Conservation (phyloP, 805 yeast species). For the Torulaspora franciscae region DNA sequence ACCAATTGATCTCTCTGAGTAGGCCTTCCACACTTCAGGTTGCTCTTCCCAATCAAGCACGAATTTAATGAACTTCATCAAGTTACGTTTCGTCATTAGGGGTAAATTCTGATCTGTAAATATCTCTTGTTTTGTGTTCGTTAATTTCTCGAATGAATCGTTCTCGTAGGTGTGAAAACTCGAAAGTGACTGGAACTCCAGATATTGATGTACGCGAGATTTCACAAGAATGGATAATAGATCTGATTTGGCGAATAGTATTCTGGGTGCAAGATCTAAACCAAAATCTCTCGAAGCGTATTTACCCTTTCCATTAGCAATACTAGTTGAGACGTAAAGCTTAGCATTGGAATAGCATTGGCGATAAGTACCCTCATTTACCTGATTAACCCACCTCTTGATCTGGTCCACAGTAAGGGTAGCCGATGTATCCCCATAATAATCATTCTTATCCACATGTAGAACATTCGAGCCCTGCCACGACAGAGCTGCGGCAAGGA, state of each 20-base stretch:
- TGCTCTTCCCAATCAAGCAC: slow-evolving; percentile 65
- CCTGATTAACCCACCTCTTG: slow-evolving; percentile 73
- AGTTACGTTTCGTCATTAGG: slow-evolving; percentile 66
- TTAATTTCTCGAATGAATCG: slow-evolving; percentile 80
- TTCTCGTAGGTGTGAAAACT: slow-evolving; percentile 92
- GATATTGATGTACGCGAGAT: slow-evolving; percentile 82
- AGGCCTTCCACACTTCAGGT: slow-evolving; percentile 52
- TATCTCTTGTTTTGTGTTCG: slow-evolving; percentile 86
- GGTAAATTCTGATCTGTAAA: slow-evolving; percentile 82
- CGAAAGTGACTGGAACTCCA: slow-evolving; percentile 85
- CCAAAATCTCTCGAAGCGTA: slow-evolving; percentile 72
- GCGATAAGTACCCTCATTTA: slow-evolving; percentile 42
- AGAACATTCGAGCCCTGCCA: slow-evolving; percentile 98
- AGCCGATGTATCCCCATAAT: slow-evolving; percentile 86
- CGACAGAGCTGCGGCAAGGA: slow-evolving; percentile 87
- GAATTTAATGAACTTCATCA: slow-evolving; percentile 87
- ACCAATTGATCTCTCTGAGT: slow-evolving; percentile 51
- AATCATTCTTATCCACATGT: slow-evolving; percentile 78
- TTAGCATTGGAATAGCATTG: slow-evolving; percentile 61
- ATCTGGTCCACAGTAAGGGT: slow-evolving; percentile 83
- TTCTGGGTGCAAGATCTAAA: slow-evolving; percentile 79
- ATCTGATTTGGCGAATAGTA: slow-evolving; percentile 88
- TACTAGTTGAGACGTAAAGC: slow-evolving; percentile 67
- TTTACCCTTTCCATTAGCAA: slow-evolving; percentile 30
- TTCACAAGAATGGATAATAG: slow-evolving; percentile 70